Evolutionary conservation across 768 basidiomycete genomes (phyloP), one percentile per base, ranked within the genome.

Genomic region (Galerina sulciceps): DNA sequence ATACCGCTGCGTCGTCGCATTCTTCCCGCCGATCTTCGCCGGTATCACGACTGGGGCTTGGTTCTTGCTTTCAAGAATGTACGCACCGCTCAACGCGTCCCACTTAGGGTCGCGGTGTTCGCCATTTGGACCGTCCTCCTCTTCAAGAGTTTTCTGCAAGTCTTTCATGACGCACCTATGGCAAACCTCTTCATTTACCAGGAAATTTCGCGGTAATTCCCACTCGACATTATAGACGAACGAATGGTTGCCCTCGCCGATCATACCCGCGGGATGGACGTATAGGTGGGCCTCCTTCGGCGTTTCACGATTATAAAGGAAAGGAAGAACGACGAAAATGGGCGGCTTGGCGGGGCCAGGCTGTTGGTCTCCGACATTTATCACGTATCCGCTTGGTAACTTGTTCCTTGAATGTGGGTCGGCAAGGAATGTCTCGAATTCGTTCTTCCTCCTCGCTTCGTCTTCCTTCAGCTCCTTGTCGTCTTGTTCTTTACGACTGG

Each of bases 201-300:
- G 69, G 6, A 78, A n/a, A 15, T 73, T 68, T 1, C 79, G 76
- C 1, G 86, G 85, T 1, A 88, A 63, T 40, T 83, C 82, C 75
- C 79, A 81, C 53, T 84, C 81, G 6, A 77, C 83, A 38, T 73
- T 65, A 62, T 83, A 81, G 0, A 85, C 82, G 36, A 69, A 45
- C 0, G 87, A 87, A 64, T 88, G 87, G 62, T 83, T 63, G 0
- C 87, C 86, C 0, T 13, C 0, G 6, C 85, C 86, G 6, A 77
- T 59, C 17, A n/a, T 45, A 31, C 75, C 63, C 0, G 43, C 37
- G 0, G 78, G 75, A 1, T 76, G 76, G 51, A 88, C 58, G 54
- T 84, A 82, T 15, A 87, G 71, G 64, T 86, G 83, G 0, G 79
- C 81, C 50, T 78, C 80, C 20, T 70, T 70, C 5, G 68, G 40